Evolutionary conservation across 1,284 basidiomycete species (phyloP), one percentile per base, ranked within the genome.

Genomic region (Boletellus deceptivus): DNA sequence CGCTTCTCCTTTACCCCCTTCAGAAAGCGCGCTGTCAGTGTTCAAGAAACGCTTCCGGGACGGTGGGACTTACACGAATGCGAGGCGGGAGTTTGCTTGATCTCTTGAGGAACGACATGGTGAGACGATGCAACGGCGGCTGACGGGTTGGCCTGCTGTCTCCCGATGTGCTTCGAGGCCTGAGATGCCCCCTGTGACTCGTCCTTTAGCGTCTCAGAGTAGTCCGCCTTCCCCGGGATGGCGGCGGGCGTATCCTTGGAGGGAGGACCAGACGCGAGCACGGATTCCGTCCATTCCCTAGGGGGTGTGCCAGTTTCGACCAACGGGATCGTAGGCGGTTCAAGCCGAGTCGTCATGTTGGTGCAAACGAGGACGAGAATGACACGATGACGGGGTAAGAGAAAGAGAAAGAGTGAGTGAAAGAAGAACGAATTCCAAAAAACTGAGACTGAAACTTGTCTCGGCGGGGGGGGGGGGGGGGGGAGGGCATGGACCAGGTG

Each of bases 291-390:
- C 61, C 61, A 55, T 22, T 64, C 52, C 27, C 3, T 44, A 25
- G 62, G 43, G 1, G 66, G 59, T 0, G 49, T 55, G 13, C 60
- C 62, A 25, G 58, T 42, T 41, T 64, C 51, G 14, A 54, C 37
- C 0, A 43, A 45, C 3, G 56, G 54, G 13, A 60, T 63, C 16
- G 43, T 53, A 6, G 63, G 67, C 11, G 55, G 49, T 3, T 31
- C 1, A 13, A 16, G 16, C 41, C 11, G 43, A 24, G 52, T 38
- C 2, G 58, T 11, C 62, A 63, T 67, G 4, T 46, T 20, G 16
- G 20, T 22, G 27, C 10, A 13, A 46, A 2, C 29, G 13, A 31
- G 6, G n/a, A 43, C 35, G 17, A 31, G 3, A 25, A 25, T 8
- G 22, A n/a, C 5, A 16, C 10, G 34, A 8, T n/a, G 6, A 25